phyloP scores from a whole-genome alignment of 805 yeast genomes.

The Wickerhamomyces bovis region DNA sequence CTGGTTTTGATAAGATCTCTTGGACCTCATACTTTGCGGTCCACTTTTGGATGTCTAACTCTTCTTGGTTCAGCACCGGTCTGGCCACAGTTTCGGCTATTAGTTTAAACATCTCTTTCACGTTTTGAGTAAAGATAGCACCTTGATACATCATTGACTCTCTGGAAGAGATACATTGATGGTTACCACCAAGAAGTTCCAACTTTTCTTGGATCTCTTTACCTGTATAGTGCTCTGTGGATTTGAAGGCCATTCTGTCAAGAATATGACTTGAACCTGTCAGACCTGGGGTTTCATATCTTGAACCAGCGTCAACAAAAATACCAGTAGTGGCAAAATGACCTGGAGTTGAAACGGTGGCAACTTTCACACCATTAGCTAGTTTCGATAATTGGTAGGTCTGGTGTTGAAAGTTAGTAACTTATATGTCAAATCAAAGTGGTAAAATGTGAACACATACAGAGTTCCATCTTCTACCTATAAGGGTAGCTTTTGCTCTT shows the following conservation, averaged over 20 bases:
- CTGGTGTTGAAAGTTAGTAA: slow-evolving; percentile 6
- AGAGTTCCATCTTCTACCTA: slow-evolving; percentile 8
- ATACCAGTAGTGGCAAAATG: slow-evolving; percentile 90
- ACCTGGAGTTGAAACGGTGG: slow-evolving; percentile 81
- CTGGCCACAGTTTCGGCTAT: slow-evolving; percentile 71
- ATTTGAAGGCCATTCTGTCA: slow-evolving; percentile 82
- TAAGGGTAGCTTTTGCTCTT: not conserved
- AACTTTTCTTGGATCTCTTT: slow-evolving; percentile 67
- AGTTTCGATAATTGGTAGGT: slow-evolving; percentile 35
- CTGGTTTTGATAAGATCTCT: slow-evolving; percentile 80
- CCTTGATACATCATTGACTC: slow-evolving; percentile 94
- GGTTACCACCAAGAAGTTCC: slow-evolving; percentile 86
- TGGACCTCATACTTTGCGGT: slow-evolving; percentile 77
- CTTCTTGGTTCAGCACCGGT: slow-evolving; percentile 65
- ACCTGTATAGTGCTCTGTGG: slow-evolving; percentile 54
- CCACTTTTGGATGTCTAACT: slow-evolving; percentile 63
- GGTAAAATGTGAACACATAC: slow-evolving; percentile 12
- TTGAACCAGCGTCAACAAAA: slow-evolving; percentile 85
- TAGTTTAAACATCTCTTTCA: slow-evolving; percentile 69
- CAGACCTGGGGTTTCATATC: slow-evolving; percentile 58
- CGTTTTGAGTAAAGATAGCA: slow-evolving; percentile 83
- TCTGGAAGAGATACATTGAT: slow-evolving; percentile 87
- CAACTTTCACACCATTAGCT: slow-evolving; percentile 73
- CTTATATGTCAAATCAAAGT: slow-evolving; percentile 10
- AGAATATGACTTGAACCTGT: slow-evolving; percentile 78